These are phyloP conservation scores for Wolfiporia cocos DNA, from an alignment of 1,284 basidiomycete species.

Conservation along the genomic window DNA sequence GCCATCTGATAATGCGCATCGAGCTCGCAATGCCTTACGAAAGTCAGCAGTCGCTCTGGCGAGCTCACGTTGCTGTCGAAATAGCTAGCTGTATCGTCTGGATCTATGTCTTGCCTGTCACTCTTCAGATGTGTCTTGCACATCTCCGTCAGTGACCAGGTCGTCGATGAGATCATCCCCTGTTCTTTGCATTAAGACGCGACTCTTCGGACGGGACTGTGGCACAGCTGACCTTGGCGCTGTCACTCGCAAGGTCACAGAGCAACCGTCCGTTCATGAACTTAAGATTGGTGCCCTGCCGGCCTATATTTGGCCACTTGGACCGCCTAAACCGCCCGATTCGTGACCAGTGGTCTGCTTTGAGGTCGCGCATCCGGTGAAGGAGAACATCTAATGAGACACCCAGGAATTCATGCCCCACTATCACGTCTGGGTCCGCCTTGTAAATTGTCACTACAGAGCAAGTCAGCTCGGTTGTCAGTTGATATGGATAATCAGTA, in stretches of 20 bases:
- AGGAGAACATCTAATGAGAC: conserved; percentile 89
- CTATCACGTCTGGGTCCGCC: conserved; percentile 90
- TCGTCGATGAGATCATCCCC: conserved; percentile 93
- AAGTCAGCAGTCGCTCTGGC: conserved; percentile 80
- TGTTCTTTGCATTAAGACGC: conserved; percentile 25
- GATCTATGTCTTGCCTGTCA: conserved; percentile 89
- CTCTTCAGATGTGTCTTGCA: conserved; percentile 85
- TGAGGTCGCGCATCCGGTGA: conserved; percentile 87
- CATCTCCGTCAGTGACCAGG: conserved; percentile 99
- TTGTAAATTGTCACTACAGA: conserved; percentile 71
- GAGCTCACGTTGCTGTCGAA: conserved; percentile 82
- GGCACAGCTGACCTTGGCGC: conserved; percentile 67
- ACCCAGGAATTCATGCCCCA: conserved; percentile 95
- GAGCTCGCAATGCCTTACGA: conserved; percentile 89
- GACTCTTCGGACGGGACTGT: not conserved
- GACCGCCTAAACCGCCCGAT: conserved; percentile 89
- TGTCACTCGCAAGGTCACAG: conserved; percentile 92
- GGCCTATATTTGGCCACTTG: conserved; percentile 77
- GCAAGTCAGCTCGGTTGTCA: not conserved
- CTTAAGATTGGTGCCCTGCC: conserved; percentile 80
- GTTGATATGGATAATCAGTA: not conserved
- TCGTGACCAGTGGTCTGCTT: conserved; percentile 90
- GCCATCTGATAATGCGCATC: conserved; percentile 98
- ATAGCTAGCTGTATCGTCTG: conserved; percentile 89
- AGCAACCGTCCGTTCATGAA: conserved; percentile 85